Base-by-base conservation (phyloP, 2,329 filamentous ascomycete species). In the Hypoxylon sp. region DNA sequence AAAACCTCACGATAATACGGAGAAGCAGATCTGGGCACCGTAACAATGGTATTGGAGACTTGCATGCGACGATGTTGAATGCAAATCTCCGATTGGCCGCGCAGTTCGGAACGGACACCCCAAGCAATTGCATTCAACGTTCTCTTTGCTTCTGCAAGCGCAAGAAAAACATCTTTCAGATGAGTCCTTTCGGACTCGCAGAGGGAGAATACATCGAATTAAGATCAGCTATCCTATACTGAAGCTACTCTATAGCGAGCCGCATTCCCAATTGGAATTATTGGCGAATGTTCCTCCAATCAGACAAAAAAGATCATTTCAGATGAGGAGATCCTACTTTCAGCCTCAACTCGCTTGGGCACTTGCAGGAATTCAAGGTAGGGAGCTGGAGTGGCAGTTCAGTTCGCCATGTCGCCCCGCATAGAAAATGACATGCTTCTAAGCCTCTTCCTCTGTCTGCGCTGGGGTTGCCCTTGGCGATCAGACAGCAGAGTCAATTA, bases 261-360 rank as follows among this genome's bases (percentile, higher is more conserved):
- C 42, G 24, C n/a, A 52, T 19, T 39, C 15, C 39, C 8, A 11
- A 29, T 48, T n/a, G 31, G 31, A 52, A 42, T 29, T 46, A 50
- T 39, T 29, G n/a, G 15, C 65, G 44, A 47, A 47, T 61, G 24
- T 35, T 47, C 57, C 35, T 65, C 71, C 66, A 73, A 71, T 71
- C 69, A 71, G 51, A 63, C 37, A 54, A 29, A 54, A 47, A 57
- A 29, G 29, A 42, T 53, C 21, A 63, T 48, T 37, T 69, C 52
- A 39, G 62, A 67, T 64, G 53, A 64, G 64, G 52, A 72, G 67
- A 68, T 69, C 62, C 54, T 61, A 51, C 59, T 69, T 72, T 73
- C 69, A 73, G 71, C 67, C 71, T 72, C 71, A 73, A 65, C 55
- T 69, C 55, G 60, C 65, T 69, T 63, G 65, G 32, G 57, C 32